Percentiles rank a stretch among this genome's conserved stretches.
phyloP scores from a whole-genome alignment of 2,329 filamentous ascomycete genomes.

The Calonectria pteridis region DNA sequence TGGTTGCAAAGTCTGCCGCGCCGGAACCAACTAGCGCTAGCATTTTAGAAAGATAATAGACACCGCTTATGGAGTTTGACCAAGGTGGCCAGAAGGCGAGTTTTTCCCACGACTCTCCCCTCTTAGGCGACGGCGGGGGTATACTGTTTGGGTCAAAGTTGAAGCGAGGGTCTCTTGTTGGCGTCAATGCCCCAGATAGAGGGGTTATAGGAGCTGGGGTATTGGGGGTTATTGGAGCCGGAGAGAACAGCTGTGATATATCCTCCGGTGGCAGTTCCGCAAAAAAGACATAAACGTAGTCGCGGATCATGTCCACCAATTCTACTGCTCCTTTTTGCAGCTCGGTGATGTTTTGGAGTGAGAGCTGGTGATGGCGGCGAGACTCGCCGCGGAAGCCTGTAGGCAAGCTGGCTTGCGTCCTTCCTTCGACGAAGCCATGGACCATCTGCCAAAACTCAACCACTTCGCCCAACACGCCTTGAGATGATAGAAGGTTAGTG shows the following conservation, averaged over 20 bases:
- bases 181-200: slow-evolving; percentile 57
- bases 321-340: slow-evolving; percentile 84
- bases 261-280: slow-evolving; percentile 91
- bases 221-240: slow-evolving; percentile 76
- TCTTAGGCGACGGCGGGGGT: slow-evolving; percentile 80
- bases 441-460: slow-evolving; percentile 95
- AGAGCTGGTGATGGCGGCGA: slow-evolving; percentile 82
- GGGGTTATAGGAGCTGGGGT: slow-evolving; percentile 57
- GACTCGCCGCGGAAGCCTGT: slow-evolving; percentile 86
- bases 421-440: slow-evolving; percentile 89
- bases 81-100: slow-evolving; percentile 96
- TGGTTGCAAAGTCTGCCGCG: slow-evolving; percentile 84
- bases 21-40: slow-evolving; percentile 87
- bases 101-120: slow-evolving; percentile 91
- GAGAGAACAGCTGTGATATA: slow-evolving; percentile 87
- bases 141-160: slow-evolving; percentile 83
- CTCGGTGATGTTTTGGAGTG: slow-evolving; percentile 75
- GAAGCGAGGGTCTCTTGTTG: slow-evolving; percentile 79
- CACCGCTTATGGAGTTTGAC: slow-evolving; percentile 92
- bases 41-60: slow-evolving; percentile 88
- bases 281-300: slow-evolving; percentile 86
- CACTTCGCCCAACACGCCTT: slow-evolving; percentile 88
- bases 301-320: slow-evolving; percentile 84
- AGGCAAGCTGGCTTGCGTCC: slow-evolving; percentile 83
- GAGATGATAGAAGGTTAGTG: slow-evolving; percentile 78